Conservation (phyloP, 306 rosid species). For the Delonix regia region DNA sequence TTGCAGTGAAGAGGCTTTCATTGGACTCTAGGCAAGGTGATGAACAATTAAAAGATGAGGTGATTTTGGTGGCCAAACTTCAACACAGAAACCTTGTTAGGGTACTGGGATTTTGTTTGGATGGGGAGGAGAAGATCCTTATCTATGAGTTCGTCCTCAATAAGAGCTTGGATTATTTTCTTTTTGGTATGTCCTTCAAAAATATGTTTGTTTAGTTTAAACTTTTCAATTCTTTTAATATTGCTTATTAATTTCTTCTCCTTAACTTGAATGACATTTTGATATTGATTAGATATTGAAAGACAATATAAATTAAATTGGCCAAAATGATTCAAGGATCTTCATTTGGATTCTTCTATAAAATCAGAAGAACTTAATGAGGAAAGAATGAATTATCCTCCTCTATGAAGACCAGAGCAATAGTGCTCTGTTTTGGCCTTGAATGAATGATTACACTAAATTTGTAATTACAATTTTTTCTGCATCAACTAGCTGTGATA, state of each 20-base stretch:
- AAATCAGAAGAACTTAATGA: background rate
- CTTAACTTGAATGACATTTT: no score
- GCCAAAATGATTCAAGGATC: background rate
- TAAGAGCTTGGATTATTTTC: background rate
- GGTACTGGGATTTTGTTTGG: background rate
- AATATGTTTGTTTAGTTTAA: background rate
- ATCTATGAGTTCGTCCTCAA: background rate
- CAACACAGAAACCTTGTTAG: background rate
- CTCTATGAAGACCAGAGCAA: background rate
- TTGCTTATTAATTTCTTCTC: background rate
- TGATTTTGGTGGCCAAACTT: slow-evolving; percentile 33
- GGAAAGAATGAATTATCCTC: background rate
- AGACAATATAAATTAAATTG: background rate
- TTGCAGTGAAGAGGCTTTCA: slow-evolving; percentile 53
- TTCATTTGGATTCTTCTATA: background rate
- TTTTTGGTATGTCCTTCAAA: background rate
- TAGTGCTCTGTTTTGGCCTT: no score
- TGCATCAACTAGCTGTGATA: no score
- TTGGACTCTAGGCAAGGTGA: slow-evolving; percentile 39
- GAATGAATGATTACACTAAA: no score
- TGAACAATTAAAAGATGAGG: slow-evolving; percentile 43
- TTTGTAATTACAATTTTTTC: no score
- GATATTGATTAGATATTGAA: background rate
- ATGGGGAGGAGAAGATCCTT: background rate
- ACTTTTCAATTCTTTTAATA: background rate